Percentiles rank a stretch among this genome's conserved stretches.
phyloP scores from a whole-genome alignment of 805 yeast species.

The Lipomyces sp. region DNA sequence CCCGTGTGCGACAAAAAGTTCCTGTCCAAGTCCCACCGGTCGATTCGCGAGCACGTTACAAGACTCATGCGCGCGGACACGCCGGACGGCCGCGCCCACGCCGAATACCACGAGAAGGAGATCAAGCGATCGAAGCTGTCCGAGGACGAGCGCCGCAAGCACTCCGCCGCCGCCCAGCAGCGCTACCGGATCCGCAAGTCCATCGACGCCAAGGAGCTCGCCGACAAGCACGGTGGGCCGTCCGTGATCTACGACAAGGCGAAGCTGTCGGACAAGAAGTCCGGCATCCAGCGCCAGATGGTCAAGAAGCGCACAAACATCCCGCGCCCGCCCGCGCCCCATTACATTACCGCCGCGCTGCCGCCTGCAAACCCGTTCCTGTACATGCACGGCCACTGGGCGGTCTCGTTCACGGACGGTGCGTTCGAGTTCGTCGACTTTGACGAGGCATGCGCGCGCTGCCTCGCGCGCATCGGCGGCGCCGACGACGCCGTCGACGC shows the following conservation, averaged over 20 bases:
- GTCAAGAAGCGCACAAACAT: constrained; percentile 6
- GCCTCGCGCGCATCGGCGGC: background rate
- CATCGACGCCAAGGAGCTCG: constrained; percentile 13
- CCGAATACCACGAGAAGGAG: constrained; percentile 11
- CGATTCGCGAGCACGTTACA: constrained; percentile 21
- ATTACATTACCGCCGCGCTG: background rate
- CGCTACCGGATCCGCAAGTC: constrained; percentile 17
- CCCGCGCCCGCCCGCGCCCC: constrained; percentile 14
- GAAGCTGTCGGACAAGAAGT: constrained; percentile 17
- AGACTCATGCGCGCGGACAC: constrained; percentile 18
- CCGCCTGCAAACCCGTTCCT: constrained; percentile 17
- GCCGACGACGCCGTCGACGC: background rate
- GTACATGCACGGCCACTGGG: constrained; percentile 10
- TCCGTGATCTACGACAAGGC: constrained; percentile 18
- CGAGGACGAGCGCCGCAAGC: constrained; percentile 15
- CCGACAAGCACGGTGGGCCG: constrained; percentile 17
- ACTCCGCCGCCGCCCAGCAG: constrained; percentile 22
- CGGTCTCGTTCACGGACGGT: constrained; percentile 11
- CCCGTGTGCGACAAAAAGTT: constrained; percentile 25
- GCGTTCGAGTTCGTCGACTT: constrained; percentile 6
- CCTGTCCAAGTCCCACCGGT: constrained; percentile 15
- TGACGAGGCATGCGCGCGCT: constrained; percentile 9
- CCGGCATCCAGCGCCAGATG: constrained; percentile 17
- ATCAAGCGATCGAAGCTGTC: constrained; percentile 14
- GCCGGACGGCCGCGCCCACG: constrained; percentile 17